These are phyloP conservation scores for Pythium scleroteichum DNA, from an alignment of 352 stramenopile genomes.

Conservation along the genomic window DNA sequence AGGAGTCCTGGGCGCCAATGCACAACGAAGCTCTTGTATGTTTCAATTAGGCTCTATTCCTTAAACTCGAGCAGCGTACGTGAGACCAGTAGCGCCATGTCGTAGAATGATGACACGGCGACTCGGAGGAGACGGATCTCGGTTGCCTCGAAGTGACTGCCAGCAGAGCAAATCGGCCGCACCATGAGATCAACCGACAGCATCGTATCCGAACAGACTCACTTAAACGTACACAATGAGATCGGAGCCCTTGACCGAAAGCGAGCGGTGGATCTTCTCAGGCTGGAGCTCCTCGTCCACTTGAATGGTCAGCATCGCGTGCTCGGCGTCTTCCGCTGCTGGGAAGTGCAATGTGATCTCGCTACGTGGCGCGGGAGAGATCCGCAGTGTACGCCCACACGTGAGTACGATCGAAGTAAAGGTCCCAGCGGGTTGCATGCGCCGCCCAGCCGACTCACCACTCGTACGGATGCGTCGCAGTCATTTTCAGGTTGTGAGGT, in stretches of 20 bases:
- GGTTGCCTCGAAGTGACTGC: slow-evolving; percentile 78
- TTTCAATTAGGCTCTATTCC: slow-evolving; percentile 40
- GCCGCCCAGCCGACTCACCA: slow-evolving; percentile 40
- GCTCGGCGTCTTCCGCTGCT: slow-evolving; percentile 58
- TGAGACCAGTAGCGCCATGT: slow-evolving; percentile 76
- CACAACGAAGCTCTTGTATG: neutral
- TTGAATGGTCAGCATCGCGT: slow-evolving; percentile 78
- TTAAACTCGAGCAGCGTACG: slow-evolving; percentile 87
- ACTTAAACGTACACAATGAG: slow-evolving; percentile 76
- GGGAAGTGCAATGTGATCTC: slow-evolving; percentile 70
- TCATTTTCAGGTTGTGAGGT: slow-evolving; percentile 31
- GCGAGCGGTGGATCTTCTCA: slow-evolving; percentile 79
- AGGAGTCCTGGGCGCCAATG: no score
- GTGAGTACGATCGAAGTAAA: no score
- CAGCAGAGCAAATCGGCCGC: neutral
- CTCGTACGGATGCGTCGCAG: slow-evolving; percentile 70
- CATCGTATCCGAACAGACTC: no score
- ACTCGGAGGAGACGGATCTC: slow-evolving; percentile 83
- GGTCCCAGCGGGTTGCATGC: neutral
- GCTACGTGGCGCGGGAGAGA: slow-evolving; percentile 26
- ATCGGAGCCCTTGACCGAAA: slow-evolving; percentile 58
- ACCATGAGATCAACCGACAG: neutral
- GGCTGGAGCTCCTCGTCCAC: slow-evolving; percentile 88
- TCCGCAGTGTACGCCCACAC: neutral
- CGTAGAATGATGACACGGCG: slow-evolving; percentile 86